Percentiles rank a stretch among this genome's conserved stretches.
phyloP scores from a whole-genome alignment of 192 early-diverging fungal genomes.

The Umbelopsis sp. region DNA sequence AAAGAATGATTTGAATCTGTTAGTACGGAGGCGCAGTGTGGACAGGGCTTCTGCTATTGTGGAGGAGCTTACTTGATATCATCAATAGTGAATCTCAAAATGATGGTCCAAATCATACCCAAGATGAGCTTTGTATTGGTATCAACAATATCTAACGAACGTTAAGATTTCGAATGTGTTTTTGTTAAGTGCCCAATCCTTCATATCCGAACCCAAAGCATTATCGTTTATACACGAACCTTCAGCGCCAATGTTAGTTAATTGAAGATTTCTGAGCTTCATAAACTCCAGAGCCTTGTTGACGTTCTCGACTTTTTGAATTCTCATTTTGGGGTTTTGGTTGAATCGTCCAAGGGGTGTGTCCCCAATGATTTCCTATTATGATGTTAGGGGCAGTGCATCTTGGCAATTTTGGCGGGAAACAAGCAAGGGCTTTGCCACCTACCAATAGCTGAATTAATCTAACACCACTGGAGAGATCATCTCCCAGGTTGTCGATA shows the following conservation, averaged over 20 bases:
- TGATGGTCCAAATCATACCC: slow-evolving; percentile 97
- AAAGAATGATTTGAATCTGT: neutral
- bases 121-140: slow-evolving; percentile 88
- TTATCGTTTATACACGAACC: slow-evolving; percentile 35
- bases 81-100: slow-evolving; percentile 94
- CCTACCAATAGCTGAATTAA: slow-evolving; percentile 61
- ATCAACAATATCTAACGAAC: slow-evolving; percentile 85
- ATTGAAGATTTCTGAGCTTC: slow-evolving; percentile 74
- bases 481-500: slow-evolving; percentile 41
- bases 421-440: slow-evolving; percentile 28
- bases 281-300: slow-evolving; percentile 96
- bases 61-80: slow-evolving; percentile 85
- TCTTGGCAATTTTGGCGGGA: slow-evolving; percentile 39
- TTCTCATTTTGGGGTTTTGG: slow-evolving; percentile 84
- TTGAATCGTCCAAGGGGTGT: slow-evolving; percentile 85
- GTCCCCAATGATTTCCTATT: slow-evolving; percentile 92
- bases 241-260: slow-evolving; percentile 98
- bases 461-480: slow-evolving; percentile 55
- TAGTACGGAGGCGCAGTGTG: too few species aligned
- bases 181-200: neutral
- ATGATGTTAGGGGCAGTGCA: slow-evolving; percentile 1
- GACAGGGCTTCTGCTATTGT: too few species aligned
- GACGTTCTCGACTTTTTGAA: slow-evolving; percentile 95
- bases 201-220: neutral
- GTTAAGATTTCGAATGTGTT: neutral